phyloP scores from a whole-genome alignment of 192 early-diverging fungal genomes.

The Haplosporangium gracile region DNA sequence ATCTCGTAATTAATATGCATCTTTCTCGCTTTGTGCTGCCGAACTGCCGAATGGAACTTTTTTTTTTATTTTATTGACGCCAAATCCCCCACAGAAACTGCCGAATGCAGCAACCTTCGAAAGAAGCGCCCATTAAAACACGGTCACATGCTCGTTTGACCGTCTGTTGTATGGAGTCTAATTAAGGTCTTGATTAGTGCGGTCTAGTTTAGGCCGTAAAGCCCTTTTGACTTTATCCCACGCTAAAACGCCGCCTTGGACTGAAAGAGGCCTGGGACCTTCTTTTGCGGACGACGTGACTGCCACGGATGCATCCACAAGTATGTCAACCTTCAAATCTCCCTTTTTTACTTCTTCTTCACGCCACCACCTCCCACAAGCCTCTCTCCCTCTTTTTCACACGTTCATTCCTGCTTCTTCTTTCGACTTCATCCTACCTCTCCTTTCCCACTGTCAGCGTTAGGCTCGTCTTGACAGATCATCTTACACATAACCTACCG shows the following conservation, averaged over 20 bases:
- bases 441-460: not conserved
- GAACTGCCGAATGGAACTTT: constrained; percentile 8
- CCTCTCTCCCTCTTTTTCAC: not conserved
- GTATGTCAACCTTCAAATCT: not conserved
- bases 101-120: not conserved
- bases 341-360: not conserved
- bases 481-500: not conserved
- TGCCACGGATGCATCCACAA: not conserved
- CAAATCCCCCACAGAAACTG: too few relatives aligned
- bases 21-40: not conserved
- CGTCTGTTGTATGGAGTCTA: not conserved
- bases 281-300: not conserved
- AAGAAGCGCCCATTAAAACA: not conserved
- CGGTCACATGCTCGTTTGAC: not conserved
- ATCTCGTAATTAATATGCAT: not conserved
- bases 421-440: not conserved
- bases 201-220: not conserved
- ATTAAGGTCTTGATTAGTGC: not conserved
- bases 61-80: too few relatives aligned
- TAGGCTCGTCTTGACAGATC: not conserved
- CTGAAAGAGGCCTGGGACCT: not conserved
- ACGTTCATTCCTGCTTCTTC: not conserved
- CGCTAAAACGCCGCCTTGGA: not conserved
- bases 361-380: not conserved
- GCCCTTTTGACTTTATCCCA: not conserved